phyloP scores from a whole-genome alignment of 1,284 basidiomycete genomes.

The Schizophyllum amplum region DNA sequence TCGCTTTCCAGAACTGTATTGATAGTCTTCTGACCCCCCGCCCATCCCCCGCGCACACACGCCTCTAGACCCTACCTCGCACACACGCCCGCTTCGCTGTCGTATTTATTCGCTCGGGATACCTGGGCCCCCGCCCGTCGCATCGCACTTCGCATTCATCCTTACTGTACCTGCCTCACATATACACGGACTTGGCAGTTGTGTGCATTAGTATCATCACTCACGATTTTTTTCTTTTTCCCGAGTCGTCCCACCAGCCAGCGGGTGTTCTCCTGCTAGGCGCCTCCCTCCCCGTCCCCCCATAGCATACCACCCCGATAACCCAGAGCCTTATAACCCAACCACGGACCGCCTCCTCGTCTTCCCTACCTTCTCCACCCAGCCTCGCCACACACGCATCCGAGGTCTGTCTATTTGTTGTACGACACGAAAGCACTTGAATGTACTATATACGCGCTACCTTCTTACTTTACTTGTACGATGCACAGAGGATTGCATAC shows the following conservation, averaged over 20 bases:
- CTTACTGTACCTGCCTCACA: too few species aligned
- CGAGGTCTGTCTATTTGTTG: neutral
- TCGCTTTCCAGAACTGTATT: slow-evolving; percentile 8
- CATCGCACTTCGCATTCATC: neutral
- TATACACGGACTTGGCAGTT: neutral
- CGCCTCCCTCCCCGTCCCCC: too few species aligned
- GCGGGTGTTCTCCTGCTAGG: too few species aligned
- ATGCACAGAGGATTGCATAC: neutral
- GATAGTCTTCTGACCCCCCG: neutral
- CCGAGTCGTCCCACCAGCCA: neutral
- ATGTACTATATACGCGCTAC: neutral
- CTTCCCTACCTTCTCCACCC: neutral
- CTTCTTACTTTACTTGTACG: neutral
- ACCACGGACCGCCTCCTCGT: neutral
- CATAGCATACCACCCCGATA: neutral
- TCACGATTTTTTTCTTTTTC: neutral
- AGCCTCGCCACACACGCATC: neutral
- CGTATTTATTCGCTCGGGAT: neutral
- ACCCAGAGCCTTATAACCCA: too few species aligned
- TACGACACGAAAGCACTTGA: neutral
- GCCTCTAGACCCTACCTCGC: neutral
- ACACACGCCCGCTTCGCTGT: neutral
- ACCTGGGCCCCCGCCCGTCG: neutral
- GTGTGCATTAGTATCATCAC: neutral
- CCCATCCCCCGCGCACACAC: neutral